A percentile compares a stretch with the other conserved stretches of the same genome.
phyloP scores from a whole-genome alignment of 2,329 filamentous ascomycete genomes.

The Fusarium chaquense region DNA sequence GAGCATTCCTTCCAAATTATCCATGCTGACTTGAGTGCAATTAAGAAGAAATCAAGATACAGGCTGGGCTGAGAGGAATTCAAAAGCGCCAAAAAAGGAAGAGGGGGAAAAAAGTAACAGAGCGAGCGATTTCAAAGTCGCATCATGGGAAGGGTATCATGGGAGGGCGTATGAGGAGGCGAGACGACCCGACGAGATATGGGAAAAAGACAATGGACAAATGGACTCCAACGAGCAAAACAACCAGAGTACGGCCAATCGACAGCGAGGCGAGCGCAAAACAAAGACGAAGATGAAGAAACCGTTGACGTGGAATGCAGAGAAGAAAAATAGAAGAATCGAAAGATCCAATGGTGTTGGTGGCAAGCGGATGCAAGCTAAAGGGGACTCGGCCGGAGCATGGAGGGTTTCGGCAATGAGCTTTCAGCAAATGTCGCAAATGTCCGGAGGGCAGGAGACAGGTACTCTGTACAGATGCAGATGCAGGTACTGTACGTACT shows the following conservation, averaged over 20 bases:
- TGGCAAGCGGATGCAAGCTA: slow-evolving; percentile 36
- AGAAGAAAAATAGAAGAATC: slow-evolving; percentile 27
- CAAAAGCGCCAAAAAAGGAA: neutral
- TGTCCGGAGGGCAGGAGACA: neutral
- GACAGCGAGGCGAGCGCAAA: slow-evolving; percentile 7
- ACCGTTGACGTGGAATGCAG: slow-evolving; percentile 29
- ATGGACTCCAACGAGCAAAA: slow-evolving; percentile 9
- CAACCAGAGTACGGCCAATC: slow-evolving; percentile 4
- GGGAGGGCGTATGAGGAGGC: slow-evolving; percentile 14
- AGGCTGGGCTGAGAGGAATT: neutral
- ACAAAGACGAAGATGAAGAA: slow-evolving; percentile 6
- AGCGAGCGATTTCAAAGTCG: slow-evolving; percentile 38
- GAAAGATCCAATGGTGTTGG: slow-evolving; percentile 32
- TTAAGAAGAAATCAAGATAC: neutral
- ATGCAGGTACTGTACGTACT: neutral
- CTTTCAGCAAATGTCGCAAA: slow-evolving; percentile 5
- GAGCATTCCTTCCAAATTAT: slow-evolving; percentile 60
- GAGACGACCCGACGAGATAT: neutral
- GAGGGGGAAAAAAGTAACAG: neutral
- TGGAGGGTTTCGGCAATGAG: slow-evolving; percentile 35
- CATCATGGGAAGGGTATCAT: slow-evolving; percentile 44
- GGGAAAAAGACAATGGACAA: slow-evolving; percentile 3
- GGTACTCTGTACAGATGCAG: neutral
- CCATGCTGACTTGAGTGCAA: slow-evolving; percentile 48
- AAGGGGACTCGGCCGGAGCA: slow-evolving; percentile 42